Evolutionary conservation across 768 basidiomycete genomes (phyloP).

Genomic region (Phallus indusiatus): DNA sequence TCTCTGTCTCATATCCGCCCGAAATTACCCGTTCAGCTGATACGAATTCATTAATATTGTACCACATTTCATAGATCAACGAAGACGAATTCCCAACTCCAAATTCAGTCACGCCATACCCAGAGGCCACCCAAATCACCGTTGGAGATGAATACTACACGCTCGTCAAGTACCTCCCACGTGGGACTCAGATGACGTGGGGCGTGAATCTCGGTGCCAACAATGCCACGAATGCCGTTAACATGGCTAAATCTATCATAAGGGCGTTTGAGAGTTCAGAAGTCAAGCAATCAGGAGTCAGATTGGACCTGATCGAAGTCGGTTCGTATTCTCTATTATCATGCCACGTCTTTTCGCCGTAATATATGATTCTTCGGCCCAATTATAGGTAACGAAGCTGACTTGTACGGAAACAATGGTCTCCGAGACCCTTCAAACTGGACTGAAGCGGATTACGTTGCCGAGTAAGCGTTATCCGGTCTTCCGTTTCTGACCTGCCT

Average conservation of each 20-base stretch:
- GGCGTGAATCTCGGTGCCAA: conserved; percentile 52
- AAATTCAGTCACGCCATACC: conserved; percentile 46
- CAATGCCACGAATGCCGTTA: conserved; percentile 40
- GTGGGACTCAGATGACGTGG: conserved; percentile 54
- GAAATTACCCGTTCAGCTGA: too few species aligned
- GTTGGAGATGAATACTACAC: conserved; percentile 51
- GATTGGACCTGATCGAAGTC: conserved; percentile 44
- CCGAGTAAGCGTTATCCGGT: conserved; percentile 30
- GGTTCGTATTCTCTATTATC: not conserved
- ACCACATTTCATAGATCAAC: conserved; percentile 30
- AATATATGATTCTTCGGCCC: not conserved
- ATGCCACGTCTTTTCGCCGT: not conserved
- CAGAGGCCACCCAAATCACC: conserved; percentile 52
- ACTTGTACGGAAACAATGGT: conserved; percentile 42
- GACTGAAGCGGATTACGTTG: conserved; percentile 35
- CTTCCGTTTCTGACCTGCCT: not conserved
- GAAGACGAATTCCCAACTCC: conserved; percentile 41
- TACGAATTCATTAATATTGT: too few species aligned
- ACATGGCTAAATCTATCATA: conserved; percentile 38
- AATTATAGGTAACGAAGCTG: conserved; percentile 44
- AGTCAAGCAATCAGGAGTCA: conserved; percentile 31
- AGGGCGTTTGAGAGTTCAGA: conserved; percentile 37
- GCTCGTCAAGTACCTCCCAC: conserved; percentile 41
- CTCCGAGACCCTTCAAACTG: conserved; percentile 28
- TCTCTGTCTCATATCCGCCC: not conserved